Evolutionary conservation across 1,284 basidiomycete species (phyloP).

Genomic region (Taiwanofungus camphoratus): DNA sequence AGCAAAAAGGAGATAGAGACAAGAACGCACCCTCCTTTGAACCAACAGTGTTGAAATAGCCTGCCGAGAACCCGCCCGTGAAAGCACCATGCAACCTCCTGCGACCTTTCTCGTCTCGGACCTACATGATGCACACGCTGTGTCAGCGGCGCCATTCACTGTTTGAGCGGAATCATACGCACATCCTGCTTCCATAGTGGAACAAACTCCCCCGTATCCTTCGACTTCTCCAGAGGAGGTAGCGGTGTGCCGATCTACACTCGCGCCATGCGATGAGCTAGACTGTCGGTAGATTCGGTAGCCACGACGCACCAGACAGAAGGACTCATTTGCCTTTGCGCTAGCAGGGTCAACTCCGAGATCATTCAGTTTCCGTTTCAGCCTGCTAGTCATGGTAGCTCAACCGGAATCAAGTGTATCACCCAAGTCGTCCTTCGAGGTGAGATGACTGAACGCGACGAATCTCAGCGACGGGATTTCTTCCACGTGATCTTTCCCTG

Average conservation of each 20-base stretch:
- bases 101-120: constrained; percentile 91
- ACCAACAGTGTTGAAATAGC: constrained; percentile 95
- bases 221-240: constrained; percentile 82
- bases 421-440: too few species aligned
- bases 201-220: constrained; percentile 89
- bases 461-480: too few species aligned
- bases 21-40: constrained; percentile 78
- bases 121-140: constrained; percentile 38
- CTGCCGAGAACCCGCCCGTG: constrained; percentile 96
- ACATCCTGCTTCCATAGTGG: constrained; percentile 98
- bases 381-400: constrained; percentile 50
- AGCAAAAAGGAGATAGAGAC: not conserved
- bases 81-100: constrained; percentile 94
- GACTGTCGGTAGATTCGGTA: not conserved
- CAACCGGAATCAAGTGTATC: too few species aligned
- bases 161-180: constrained; percentile 17
- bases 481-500: too few species aligned
- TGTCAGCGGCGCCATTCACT: not conserved
- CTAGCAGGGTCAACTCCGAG: constrained; percentile 69
- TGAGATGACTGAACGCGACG: too few species aligned
- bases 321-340: constrained; percentile 75
- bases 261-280: not conserved
- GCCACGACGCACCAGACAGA: constrained; percentile 66
- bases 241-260: constrained; percentile 85
- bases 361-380: constrained; percentile 79